Evolutionary conservation across 306 rosid species (phyloP).

Genomic region (Corylus avellana): DNA sequence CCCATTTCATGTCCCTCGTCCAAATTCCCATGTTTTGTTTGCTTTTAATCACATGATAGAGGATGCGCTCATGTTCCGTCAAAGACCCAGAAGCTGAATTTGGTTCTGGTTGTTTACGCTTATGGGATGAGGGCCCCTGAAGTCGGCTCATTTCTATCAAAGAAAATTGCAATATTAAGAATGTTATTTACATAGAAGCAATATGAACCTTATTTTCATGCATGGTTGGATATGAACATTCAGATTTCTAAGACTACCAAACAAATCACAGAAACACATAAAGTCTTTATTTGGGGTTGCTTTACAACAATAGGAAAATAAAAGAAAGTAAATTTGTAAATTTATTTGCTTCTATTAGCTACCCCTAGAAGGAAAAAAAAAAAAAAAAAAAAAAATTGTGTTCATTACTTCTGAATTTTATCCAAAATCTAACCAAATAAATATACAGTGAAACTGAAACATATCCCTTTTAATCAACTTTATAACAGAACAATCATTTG

Average conservation of each 20-base stretch:
- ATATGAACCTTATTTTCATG: background rate
- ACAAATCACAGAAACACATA: background rate
- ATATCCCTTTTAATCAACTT: background rate
- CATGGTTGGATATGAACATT: background rate
- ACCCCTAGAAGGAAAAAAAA: background rate
- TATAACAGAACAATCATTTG: background rate
- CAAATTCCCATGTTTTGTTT: constrained; percentile 64
- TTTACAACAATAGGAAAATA: background rate
- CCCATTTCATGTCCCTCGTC: constrained; percentile 54
- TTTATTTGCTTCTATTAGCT: background rate
- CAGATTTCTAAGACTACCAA: too few species aligned
- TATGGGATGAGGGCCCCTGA: constrained; percentile 47
- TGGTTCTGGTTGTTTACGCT: constrained; percentile 54
- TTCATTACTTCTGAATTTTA: background rate
- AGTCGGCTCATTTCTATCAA: constrained; percentile 47
- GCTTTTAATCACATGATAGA: constrained; percentile 53
- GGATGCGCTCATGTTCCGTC: constrained; percentile 44
- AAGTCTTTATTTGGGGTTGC: background rate
- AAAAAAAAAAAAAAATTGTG: background rate
- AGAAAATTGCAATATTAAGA: constrained; percentile 2
- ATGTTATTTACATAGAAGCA: background rate
- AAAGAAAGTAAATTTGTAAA: background rate
- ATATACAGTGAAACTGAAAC: background rate
- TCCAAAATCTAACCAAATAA: background rate
- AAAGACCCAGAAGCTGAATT: constrained; percentile 31